Conservation (phyloP, 345 rosid species). For the Arabidopsis suecica region DNA sequence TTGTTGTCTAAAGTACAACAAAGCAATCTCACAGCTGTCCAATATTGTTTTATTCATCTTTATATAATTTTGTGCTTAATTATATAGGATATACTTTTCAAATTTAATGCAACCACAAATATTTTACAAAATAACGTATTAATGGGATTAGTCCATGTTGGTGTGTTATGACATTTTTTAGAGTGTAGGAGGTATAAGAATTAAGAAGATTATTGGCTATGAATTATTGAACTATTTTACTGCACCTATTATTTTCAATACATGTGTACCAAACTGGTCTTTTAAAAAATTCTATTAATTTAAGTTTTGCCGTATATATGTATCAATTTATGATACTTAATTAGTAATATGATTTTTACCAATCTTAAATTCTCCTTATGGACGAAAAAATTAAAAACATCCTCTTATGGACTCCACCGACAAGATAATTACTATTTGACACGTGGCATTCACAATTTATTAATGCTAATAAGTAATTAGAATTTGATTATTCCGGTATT, state of each 20-base stretch:
- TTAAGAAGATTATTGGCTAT: background rate
- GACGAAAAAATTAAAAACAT: background rate
- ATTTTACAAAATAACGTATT: background rate
- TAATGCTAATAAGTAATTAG: background rate
- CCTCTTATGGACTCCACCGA: conserved; percentile 27
- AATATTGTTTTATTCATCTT: conserved; percentile 31
- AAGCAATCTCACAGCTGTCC: conserved; percentile 46
- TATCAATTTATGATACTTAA: background rate
- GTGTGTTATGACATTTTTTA: conserved; percentile 1
- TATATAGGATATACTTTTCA: conserved; percentile 21
- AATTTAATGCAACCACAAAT: conserved; percentile 27
- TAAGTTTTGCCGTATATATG: background rate
- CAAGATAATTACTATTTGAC: conserved; percentile 2
- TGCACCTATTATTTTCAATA: conserved; percentile 16
- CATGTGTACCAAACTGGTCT: background rate
- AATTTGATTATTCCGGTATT: background rate
- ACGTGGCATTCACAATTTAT: conserved; percentile 14
- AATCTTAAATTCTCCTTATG: background rate
- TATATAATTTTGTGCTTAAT: conserved; percentile 2
- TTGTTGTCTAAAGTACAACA: conserved; percentile 44
- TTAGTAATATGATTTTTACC: background rate
- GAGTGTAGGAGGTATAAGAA: background rate
- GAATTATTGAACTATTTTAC: conserved; percentile 6
- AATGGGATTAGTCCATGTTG: conserved; percentile 22
- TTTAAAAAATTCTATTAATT: background rate